Percentiles rank a stretch among this genome's conserved stretches.
Conservation (phyloP, 768 basidiomycete genomes). For the Pulveroboletus sp. region DNA sequence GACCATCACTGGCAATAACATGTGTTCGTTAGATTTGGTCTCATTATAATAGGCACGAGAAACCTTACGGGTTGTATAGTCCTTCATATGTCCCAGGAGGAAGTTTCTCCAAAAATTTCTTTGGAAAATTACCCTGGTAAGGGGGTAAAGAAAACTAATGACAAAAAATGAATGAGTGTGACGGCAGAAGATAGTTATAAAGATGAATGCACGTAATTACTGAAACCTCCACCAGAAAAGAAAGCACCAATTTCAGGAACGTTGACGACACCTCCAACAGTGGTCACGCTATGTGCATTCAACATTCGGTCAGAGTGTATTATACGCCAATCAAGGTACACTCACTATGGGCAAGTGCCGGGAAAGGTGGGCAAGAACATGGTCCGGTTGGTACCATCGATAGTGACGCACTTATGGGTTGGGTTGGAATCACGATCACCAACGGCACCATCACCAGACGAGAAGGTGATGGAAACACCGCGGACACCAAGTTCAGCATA, state of each 20-base stretch:
- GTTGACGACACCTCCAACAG: constrained; percentile 62
- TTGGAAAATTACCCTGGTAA: constrained; percentile 50
- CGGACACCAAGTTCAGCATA: constrained; percentile 68
- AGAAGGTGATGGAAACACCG: constrained; percentile 62
- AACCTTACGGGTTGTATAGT: constrained; percentile 54
- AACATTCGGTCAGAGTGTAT: background rate
- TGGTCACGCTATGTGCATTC: constrained; percentile 55
- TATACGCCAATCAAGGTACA: background rate
- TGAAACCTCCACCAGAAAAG: constrained; percentile 77
- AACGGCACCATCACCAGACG: constrained; percentile 68
- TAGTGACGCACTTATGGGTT: constrained; percentile 55
- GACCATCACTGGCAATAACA: constrained; percentile 43
- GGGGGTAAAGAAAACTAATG: constrained; percentile 49
- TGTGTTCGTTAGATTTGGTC: background rate
- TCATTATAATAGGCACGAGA: background rate
- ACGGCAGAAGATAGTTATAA: background rate
- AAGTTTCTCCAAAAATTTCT: constrained; percentile 42
- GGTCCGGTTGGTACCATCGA: constrained; percentile 53
- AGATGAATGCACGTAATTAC: constrained; percentile 51
- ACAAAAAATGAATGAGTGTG: background rate
- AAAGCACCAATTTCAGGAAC: constrained; percentile 57
- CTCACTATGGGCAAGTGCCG: constrained; percentile 55
- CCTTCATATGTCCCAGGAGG: constrained; percentile 50
- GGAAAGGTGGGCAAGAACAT: constrained; percentile 63
- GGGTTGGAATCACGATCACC: constrained; percentile 60